phyloP scores from a whole-genome alignment of 2,329 filamentous ascomycete genomes.

The Sclerotinia spermophila region DNA sequence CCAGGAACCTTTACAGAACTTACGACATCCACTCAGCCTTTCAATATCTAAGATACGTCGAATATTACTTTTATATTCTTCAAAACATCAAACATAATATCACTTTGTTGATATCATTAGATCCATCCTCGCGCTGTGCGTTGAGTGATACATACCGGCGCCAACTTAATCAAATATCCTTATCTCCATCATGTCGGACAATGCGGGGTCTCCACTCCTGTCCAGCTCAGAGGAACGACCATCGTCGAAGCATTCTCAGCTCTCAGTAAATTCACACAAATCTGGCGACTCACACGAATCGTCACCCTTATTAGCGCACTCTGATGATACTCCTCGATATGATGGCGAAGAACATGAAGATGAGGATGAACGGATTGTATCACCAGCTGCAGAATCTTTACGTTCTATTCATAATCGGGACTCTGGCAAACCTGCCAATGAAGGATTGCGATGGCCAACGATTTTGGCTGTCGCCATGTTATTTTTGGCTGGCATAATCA shows the following conservation, averaged over 20 bases:
- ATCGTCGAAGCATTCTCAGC: slow-evolving; percentile 14
- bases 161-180: background rate
- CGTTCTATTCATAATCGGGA: slow-evolving; percentile 36
- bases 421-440: slow-evolving; percentile 37
- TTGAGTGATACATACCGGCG: slow-evolving; percentile 14
- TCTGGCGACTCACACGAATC: slow-evolving; percentile 31
- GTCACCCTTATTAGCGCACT: slow-evolving; percentile 37
- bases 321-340: slow-evolving; percentile 33
- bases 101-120: background rate
- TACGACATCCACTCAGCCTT: background rate
- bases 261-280: background rate
- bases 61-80: background rate
- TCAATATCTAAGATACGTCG: background rate
- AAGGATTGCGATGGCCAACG: slow-evolving; percentile 66
- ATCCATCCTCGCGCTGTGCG: slow-evolving; percentile 17
- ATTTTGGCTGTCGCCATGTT: slow-evolving; percentile 68
- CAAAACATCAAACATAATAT: background rate
- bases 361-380: slow-evolving; percentile 26
- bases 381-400: slow-evolving; percentile 38
- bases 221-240: slow-evolving; percentile 14
- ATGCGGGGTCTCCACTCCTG: slow-evolving; percentile 18
- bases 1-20: background rate
- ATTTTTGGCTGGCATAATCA: slow-evolving; percentile 57
- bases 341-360: slow-evolving; percentile 31
- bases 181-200: slow-evolving; percentile 14